Evolutionary conservation across 1,284 basidiomycete species (phyloP).

Genomic region (Cutaneotrichosporon cavernicola): DNA sequence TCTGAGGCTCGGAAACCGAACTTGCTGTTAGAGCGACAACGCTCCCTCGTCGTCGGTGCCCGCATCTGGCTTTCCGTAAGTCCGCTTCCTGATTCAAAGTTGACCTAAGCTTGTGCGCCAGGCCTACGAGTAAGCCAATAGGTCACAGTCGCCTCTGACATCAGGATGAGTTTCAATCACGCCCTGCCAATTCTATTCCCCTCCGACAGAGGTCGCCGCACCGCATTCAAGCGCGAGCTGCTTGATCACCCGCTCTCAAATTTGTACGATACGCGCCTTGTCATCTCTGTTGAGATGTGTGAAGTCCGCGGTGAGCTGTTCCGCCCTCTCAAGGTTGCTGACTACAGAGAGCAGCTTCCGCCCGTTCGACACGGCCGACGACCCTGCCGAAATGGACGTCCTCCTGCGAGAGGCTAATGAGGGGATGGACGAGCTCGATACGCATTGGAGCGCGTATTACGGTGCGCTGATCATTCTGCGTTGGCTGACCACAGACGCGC

Average conservation of each 20-base stretch:
- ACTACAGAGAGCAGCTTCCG: slow-evolving; percentile 15
- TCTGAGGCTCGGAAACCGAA: slow-evolving; percentile 19
- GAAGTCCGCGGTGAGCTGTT: slow-evolving; percentile 15
- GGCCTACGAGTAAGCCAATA: slow-evolving; percentile 21
- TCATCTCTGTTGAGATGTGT: slow-evolving; percentile 33
- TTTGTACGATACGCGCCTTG: slow-evolving; percentile 32
- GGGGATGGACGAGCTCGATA: slow-evolving; percentile 24
- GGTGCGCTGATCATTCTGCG: slow-evolving; percentile 1
- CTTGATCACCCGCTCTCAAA: slow-evolving; percentile 33
- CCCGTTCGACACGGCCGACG: slow-evolving; percentile 19
- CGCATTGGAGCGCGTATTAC: slow-evolving; percentile 31
- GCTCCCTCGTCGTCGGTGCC: slow-evolving; percentile 27
- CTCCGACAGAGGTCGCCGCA: slow-evolving; percentile 17
- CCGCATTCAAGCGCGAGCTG: slow-evolving; percentile 28
- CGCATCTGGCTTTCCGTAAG: slow-evolving; percentile 32
- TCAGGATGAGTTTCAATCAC: slow-evolving; percentile 37
- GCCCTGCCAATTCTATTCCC: slow-evolving; percentile 30
- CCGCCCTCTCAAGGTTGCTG: background rate
- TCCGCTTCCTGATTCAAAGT: background rate
- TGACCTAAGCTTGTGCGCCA: slow-evolving; percentile 13
- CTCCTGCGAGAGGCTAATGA: slow-evolving; percentile 28
- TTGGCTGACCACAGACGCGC: background rate
- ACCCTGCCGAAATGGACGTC: slow-evolving; percentile 23
- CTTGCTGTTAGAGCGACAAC: slow-evolving; percentile 23
- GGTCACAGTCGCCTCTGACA: background rate